phyloP scores from a whole-genome alignment of 306 rosid species.

The Calophaca sinica region DNA sequence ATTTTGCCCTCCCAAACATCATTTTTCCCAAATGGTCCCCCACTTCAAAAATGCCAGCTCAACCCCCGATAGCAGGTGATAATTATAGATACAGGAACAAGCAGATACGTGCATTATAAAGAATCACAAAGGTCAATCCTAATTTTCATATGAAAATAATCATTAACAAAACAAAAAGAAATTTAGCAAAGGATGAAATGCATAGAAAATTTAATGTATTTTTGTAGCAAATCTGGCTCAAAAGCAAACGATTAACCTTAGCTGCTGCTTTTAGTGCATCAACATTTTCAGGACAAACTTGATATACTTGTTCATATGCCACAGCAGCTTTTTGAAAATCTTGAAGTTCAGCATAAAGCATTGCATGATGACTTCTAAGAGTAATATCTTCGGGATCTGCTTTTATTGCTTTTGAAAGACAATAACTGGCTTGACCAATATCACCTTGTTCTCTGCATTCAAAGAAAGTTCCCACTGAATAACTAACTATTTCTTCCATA shows the following conservation, averaged over 20 bases:
- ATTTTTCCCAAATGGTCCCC: slow-evolving; percentile 1
- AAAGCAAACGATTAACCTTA: slow-evolving; percentile 53
- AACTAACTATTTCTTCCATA: slow-evolving; percentile 30
- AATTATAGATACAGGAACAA: slow-evolving; percentile 31
- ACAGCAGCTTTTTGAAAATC: slow-evolving; percentile 85
- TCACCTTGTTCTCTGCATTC: slow-evolving; percentile 66
- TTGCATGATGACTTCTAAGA: slow-evolving; percentile 69
- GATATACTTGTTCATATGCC: slow-evolving; percentile 70
- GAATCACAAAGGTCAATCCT: slow-evolving; percentile 18
- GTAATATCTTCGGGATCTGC: slow-evolving; percentile 72
- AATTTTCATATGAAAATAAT: background rate
- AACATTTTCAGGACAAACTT: slow-evolving; percentile 68
- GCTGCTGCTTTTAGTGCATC: slow-evolving; percentile 79
- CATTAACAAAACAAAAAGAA: background rate
- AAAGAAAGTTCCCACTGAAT: slow-evolving; percentile 32
- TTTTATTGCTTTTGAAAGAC: slow-evolving; percentile 84
- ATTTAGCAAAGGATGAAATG: background rate
- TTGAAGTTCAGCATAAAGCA: slow-evolving; percentile 68
- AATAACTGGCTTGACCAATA: slow-evolving; percentile 69
- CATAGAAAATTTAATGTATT: slow-evolving; percentile 27
- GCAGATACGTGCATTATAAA: slow-evolving; percentile 17
- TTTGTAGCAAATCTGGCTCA: slow-evolving; percentile 37
- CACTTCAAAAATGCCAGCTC: slow-evolving; percentile 17
- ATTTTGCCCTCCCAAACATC: background rate
- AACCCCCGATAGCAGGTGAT: background rate